These are phyloP conservation scores for Bidens hawaiensis DNA, from an alignment of 140 eudicot species.

Conservation along the genomic window DNA sequence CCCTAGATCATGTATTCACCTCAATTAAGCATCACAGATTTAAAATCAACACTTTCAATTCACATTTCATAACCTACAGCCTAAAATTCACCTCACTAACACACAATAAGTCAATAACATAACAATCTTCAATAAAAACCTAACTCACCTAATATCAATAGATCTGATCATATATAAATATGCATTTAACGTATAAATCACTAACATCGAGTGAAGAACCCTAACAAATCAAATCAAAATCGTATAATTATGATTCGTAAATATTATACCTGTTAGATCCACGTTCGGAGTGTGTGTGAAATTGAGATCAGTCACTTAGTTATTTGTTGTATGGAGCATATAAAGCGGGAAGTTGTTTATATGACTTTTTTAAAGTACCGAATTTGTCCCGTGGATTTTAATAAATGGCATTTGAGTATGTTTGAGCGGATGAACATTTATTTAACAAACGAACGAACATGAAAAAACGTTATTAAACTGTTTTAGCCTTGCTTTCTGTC, in stretches of 20 bases:
- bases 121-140: slow-evolving; percentile 5
- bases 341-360: slow-evolving; percentile 35
- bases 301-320: slow-evolving; percentile 29
- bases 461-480: no score
- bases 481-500: no score
- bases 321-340: slow-evolving; percentile 14
- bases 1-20: slow-evolving; percentile 2
- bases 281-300: neutral
- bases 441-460: no score
- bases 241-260: slow-evolving; percentile 8
- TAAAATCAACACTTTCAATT: neutral
- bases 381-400: slow-evolving; percentile 23
- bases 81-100: slow-evolving; percentile 19
- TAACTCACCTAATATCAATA: neutral
- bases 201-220: neutral
- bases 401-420: slow-evolving; percentile 5
- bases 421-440: neutral
- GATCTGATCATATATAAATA: slow-evolving; percentile 16
- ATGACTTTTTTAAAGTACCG: slow-evolving; percentile 30
- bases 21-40: slow-evolving; percentile 23
- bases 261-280: slow-evolving; percentile 27
- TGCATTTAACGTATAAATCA: no score
- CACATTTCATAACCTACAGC: slow-evolving; percentile 7
- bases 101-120: neutral
- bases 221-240: neutral